Evolutionary conservation across 75 land plant genomes (phyloP).

Genomic region (Cryptomeria japonica): DNA sequence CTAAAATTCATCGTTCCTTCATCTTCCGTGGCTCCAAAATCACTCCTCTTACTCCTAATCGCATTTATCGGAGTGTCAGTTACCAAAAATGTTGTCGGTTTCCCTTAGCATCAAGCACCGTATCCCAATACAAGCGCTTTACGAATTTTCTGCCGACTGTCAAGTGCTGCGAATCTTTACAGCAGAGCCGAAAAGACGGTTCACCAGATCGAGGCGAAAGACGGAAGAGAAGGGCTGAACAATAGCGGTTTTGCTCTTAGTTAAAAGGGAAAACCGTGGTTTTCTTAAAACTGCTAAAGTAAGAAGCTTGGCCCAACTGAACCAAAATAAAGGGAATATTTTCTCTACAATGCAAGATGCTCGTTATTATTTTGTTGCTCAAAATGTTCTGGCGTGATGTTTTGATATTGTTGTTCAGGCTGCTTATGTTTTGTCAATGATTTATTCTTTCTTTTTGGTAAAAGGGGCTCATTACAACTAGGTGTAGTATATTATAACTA

Average conservation of each 20-base stretch:
- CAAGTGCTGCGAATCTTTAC: neutral
- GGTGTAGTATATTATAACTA: neutral
- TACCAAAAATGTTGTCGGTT: neutral
- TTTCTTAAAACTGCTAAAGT: neutral
- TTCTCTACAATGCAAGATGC: neutral
- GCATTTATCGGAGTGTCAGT: neutral
- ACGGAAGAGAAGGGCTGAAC: neutral
- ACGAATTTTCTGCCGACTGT: neutral
- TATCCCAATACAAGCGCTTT: neutral
- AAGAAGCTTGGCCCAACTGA: neutral
- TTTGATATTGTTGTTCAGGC: neutral
- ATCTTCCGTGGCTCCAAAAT: neutral
- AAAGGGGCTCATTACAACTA: too few species aligned
- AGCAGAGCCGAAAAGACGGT: neutral
- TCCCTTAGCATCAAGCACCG: neutral
- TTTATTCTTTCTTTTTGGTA: neutral
- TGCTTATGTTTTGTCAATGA: neutral
- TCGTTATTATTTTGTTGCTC: neutral
- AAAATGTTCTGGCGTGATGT: neutral
- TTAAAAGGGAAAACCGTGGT: neutral
- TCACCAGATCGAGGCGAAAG: neutral
- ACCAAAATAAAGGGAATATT: neutral
- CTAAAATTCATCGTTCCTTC: slow-evolving; percentile 12
- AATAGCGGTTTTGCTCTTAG: neutral
- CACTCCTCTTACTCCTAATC: neutral